phyloP scores from a whole-genome alignment of 371 early-diverging fungal species.

The Quaeritorhiza haematococci region DNA sequence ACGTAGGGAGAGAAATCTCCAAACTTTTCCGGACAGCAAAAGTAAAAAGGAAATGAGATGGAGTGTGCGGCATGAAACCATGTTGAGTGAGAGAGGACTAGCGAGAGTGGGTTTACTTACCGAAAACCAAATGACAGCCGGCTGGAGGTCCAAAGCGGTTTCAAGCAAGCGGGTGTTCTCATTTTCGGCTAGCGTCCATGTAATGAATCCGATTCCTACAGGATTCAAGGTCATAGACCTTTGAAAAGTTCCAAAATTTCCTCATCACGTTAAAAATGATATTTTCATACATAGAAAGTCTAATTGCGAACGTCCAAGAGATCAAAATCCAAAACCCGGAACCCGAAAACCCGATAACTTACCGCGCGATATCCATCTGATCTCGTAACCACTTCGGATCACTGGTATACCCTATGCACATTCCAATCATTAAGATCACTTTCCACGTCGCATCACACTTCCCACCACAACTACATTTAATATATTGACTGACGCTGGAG shows the following conservation, averaged over 20 bases:
- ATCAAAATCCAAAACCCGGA: too few species aligned
- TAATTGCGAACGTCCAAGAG: too few species aligned
- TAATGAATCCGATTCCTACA: slow-evolving; percentile 12
- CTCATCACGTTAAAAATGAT: not conserved
- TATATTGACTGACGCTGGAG: not conserved
- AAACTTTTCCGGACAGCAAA: not conserved
- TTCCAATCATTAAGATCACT: too few species aligned
- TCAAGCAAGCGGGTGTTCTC: slow-evolving; percentile 10
- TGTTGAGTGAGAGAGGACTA: too few species aligned
- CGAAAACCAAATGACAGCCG: slow-evolving; percentile 16
- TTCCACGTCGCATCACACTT: too few species aligned
- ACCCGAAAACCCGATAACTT: too few species aligned
- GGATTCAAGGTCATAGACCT: slow-evolving; percentile 6
- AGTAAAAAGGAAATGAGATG: not conserved
- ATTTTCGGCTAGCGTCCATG: slow-evolving; percentile 1
- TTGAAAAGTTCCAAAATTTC: not conserved
- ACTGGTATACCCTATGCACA: too few species aligned
- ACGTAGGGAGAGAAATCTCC: not conserved
- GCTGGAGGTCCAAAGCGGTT: slow-evolving; percentile 4
- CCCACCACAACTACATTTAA: too few species aligned
- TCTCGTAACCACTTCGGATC: too few species aligned
- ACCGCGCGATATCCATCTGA: too few species aligned
- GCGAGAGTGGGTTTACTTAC: slow-evolving; percentile 3
- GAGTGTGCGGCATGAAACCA: too few species aligned
- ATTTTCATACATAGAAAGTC: not conserved